Conservation (phyloP, 305 asterid species). For the Solanum hybrid region DNA sequence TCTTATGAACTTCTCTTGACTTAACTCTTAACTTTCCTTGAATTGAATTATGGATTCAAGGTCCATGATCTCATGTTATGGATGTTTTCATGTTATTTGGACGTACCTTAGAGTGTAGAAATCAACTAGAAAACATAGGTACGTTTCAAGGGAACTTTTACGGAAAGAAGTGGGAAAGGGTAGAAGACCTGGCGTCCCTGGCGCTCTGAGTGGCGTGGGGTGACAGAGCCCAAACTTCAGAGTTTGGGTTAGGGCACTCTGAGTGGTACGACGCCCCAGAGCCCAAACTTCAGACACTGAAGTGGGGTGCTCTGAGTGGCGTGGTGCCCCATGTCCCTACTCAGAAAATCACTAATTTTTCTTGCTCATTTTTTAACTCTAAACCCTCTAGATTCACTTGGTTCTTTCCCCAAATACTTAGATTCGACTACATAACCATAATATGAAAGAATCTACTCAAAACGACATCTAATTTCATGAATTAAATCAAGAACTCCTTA, state of each 20-base stretch:
- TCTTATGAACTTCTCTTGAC: not conserved
- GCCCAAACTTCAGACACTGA: too few relatives aligned
- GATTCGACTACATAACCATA: too few relatives aligned
- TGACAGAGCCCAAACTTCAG: not conserved
- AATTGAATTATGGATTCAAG: too few relatives aligned
- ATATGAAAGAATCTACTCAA: too few relatives aligned
- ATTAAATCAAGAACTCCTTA: too few relatives aligned
- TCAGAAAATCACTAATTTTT: too few relatives aligned
- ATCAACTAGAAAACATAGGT: not conserved
- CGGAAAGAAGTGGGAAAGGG: not conserved
- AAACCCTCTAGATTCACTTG: too few relatives aligned
- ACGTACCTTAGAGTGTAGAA: not conserved
- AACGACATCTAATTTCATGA: too few relatives aligned
- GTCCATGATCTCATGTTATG: too few relatives aligned
- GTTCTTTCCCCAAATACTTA: too few relatives aligned
- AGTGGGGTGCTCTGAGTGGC: not conserved
- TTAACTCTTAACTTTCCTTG: not conserved
- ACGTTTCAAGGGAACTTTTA: not conserved
- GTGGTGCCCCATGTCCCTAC: not conserved
- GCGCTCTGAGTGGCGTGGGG: too few relatives aligned
- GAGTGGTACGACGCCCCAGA: fast-evolving
- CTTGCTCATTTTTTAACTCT: too few relatives aligned
- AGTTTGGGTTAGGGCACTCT: not conserved
- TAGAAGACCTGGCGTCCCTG: not conserved
- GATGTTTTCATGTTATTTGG: not conserved